Percentiles rank a stretch among this genome's conserved stretches.
These are phyloP conservation scores for Wickerhamomyces chaumierensis DNA, from an alignment of 805 yeast genomes.

Conservation along the genomic window DNA sequence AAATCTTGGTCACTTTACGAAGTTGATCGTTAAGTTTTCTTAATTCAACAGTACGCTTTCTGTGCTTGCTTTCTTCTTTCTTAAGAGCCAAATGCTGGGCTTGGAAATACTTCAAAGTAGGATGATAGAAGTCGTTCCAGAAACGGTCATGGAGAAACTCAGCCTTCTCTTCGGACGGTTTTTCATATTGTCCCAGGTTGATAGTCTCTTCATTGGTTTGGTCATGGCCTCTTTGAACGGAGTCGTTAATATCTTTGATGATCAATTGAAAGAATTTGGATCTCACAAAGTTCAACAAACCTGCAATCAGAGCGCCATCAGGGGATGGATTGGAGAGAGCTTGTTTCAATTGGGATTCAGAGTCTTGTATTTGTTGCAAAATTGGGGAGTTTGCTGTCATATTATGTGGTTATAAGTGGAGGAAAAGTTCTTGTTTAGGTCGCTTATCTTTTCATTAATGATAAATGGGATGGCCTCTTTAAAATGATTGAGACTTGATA, in stretches of 20 bases:
- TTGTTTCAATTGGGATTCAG: slow-evolving; percentile 6
- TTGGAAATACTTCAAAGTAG: slow-evolving; percentile 41
- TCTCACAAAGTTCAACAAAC: slow-evolving; percentile 37
- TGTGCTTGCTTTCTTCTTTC: slow-evolving; percentile 10
- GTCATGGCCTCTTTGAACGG: slow-evolving; percentile 1
- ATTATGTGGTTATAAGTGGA: too few species aligned
- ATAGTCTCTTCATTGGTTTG: slow-evolving; percentile 1
- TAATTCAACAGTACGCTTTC: slow-evolving; percentile 33
- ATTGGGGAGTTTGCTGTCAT: slow-evolving; percentile 2
- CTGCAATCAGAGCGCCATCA: slow-evolving; percentile 19
- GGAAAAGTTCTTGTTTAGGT: too few species aligned
- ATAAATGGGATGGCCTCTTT: too few species aligned
- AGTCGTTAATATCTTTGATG: slow-evolving; percentile 22
- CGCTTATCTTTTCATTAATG: too few species aligned
- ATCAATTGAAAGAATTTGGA: slow-evolving; percentile 35
- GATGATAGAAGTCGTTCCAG: slow-evolving; percentile 57
- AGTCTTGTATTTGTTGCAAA: slow-evolving; percentile 4
- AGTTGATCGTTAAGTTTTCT: slow-evolving; percentile 43
- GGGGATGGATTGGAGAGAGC: slow-evolving; percentile 7
- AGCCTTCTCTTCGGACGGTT: slow-evolving; percentile 5
- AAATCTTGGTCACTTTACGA: slow-evolving; percentile 35
- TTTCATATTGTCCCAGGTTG: slow-evolving; percentile 6
- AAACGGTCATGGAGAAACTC: slow-evolving; percentile 34
- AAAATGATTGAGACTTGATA: too few species aligned
- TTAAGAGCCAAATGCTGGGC: slow-evolving; percentile 7